Evolutionary conservation across 306 rosid genomes (phyloP).

Genomic region (Cicer bijugum): DNA sequence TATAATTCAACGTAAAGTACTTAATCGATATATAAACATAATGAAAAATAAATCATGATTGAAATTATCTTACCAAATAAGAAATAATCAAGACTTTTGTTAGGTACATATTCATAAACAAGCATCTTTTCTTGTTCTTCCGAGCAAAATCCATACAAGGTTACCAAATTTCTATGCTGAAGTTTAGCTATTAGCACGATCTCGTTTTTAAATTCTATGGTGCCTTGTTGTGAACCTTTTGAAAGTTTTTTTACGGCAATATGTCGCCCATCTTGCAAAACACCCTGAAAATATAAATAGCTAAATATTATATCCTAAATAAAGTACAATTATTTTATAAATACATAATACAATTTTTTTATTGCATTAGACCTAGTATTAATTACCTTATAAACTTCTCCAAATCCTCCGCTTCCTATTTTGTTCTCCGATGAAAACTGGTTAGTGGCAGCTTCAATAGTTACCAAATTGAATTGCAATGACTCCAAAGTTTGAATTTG

Average conservation of each 20-base stretch:
- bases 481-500: not conserved
- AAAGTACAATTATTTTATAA: too few relatives aligned
- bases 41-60: not conserved
- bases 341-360: not conserved
- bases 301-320: too few relatives aligned
- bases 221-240: conserved; percentile 40
- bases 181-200: conserved; percentile 40
- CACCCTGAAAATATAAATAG: not conserved
- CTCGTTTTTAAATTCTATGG: conserved; percentile 34
- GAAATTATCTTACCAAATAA: conserved; percentile 43
- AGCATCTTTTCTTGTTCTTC: conserved; percentile 43
- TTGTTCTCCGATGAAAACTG: not conserved
- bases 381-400: conserved; percentile 19
- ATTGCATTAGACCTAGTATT: not conserved
- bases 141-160: conserved; percentile 45
- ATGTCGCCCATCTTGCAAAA: not conserved
- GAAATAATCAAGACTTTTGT: conserved; percentile 46
- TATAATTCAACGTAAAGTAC: not conserved
- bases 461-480: conserved; percentile 12
- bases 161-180: conserved; percentile 47
- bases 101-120: conserved; percentile 45
- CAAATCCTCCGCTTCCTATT: conserved; percentile 19
- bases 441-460: not conserved
- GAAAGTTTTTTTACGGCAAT: conserved; percentile 6
- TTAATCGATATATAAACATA: not conserved